Evolutionary conservation across 139 green algal species (phyloP), one percentile per base, ranked within the genome.

Genomic region (Penium margaritaceum): DNA sequence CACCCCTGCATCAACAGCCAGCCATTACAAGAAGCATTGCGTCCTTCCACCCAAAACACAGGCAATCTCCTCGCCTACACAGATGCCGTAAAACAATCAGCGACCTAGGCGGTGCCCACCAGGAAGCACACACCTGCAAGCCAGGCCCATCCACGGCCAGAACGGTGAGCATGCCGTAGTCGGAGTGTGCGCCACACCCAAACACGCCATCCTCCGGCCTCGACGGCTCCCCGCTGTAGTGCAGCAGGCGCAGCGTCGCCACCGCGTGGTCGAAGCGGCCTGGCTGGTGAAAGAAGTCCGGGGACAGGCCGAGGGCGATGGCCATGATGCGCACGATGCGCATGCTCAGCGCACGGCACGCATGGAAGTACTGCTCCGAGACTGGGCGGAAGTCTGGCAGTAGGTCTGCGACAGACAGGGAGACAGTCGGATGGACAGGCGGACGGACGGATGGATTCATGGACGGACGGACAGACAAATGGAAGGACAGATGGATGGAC

Each of bases 161-260:
- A 5, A 98, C 63, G 9, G 93, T 98, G 3, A 98, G 75, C 83
- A 94, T 92, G 37, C 93, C 93, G 80, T 96, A 97, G 58, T 97
- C 92, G 17, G 83, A 87, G 83, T 97, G 92, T 0, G 91, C 91
- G 4, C 91, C 91, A 1, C 79, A 72, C 6, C 51, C 79, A 32
- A 85, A 85, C 14, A 80, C 35, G 2, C 84, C 87, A 24, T 81
- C 64, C 19, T 80, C 71, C 0, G 67, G 75, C 33, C 43, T 30
- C 29, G 67, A 81, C n/a, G 27, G 41, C 61, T 72, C 67, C 24
- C 83, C 75, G 0, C 69, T 65, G 83, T 97, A 97, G 76, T 91
- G 89, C 79, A 97, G 86, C 1, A 90, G 93, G 2, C 92, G 79
- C 62, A 97, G 84, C 3, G 86, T 81, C 0, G 85, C 55, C 82